A percentile compares a stretch with the other conserved stretches of the same genome.
Conservation (phyloP, 495 filamentous ascomycete species). For the Talaromyces thailandensis region DNA sequence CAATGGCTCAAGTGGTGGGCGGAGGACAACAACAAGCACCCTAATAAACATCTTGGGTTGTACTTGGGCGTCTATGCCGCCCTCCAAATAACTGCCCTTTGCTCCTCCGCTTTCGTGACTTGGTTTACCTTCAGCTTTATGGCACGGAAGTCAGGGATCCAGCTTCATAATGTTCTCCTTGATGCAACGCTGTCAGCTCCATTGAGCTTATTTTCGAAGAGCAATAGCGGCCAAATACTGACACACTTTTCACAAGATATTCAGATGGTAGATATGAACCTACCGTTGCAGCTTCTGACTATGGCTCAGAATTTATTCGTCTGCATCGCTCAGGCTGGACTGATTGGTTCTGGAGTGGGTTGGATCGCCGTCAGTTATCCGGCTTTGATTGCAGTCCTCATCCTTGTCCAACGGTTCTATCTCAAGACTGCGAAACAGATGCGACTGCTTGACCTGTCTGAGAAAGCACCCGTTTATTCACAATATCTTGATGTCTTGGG, state of each 20-base stretch:
- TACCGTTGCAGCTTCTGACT: slow-evolving; percentile 19
- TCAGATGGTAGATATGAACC: slow-evolving; percentile 34
- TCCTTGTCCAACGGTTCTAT: slow-evolving; percentile 38
- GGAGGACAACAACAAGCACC: slow-evolving; percentile 6
- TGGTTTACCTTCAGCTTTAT: slow-evolving; percentile 28
- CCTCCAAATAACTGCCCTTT: slow-evolving; percentile 17
- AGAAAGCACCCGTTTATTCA: slow-evolving; percentile 38
- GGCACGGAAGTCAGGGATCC: slow-evolving; percentile 21
- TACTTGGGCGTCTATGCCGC: slow-evolving; percentile 17
- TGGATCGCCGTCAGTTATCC: slow-evolving; percentile 27
- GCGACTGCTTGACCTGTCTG: slow-evolving; percentile 43
- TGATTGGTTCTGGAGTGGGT: slow-evolving; percentile 21
- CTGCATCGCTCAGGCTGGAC: slow-evolving; percentile 20
- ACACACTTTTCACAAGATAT: slow-evolving; percentile 54
- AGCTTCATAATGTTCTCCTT: slow-evolving; percentile 23
- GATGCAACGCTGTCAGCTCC: slow-evolving; percentile 18
- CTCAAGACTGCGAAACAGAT: slow-evolving; percentile 45
- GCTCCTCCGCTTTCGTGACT: slow-evolving; percentile 17
- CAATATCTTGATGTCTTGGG: slow-evolving; percentile 35
- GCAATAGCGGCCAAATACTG: slow-evolving; percentile 26
- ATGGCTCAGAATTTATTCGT: slow-evolving; percentile 17
- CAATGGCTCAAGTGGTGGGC: slow-evolving; percentile 15
- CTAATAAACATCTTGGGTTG: slow-evolving; percentile 8
- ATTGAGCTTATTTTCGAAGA: slow-evolving; percentile 19
- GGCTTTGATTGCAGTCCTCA: slow-evolving; percentile 22